phyloP scores from a whole-genome alignment of 2,329 filamentous ascomycete species.

The Verticillium tricorpus region DNA sequence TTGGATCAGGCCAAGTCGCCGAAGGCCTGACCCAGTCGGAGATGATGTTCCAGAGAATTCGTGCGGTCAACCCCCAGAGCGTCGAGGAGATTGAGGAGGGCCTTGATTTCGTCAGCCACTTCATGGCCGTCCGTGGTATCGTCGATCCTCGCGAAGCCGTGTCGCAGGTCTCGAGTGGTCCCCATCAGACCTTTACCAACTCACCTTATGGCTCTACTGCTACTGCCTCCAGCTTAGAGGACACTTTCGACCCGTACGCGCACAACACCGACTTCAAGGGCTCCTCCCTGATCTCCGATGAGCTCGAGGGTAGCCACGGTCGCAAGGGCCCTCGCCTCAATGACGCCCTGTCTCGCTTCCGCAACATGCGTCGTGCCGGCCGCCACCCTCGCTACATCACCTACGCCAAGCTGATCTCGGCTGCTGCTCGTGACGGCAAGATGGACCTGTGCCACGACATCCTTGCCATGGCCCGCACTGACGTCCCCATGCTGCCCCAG shows the following conservation, averaged over 20 bases:
- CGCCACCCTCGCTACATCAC: conserved; percentile 94
- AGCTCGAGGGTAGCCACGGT: conserved; percentile 76
- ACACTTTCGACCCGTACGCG: conserved; percentile 86
- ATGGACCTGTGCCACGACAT: conserved; percentile 81
- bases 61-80: conserved; percentile 54
- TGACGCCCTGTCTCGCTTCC: conserved; percentile 78
- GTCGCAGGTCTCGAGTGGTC: conserved; percentile 38
- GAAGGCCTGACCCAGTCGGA: conserved; percentile 77
- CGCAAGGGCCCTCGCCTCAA: conserved; percentile 69
- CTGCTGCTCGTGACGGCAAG: conserved; percentile 80
- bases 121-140: conserved; percentile 54
- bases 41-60: conserved; percentile 81
- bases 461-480: conserved; percentile 79
- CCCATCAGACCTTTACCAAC: conserved; percentile 42
- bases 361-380: conserved; percentile 88
- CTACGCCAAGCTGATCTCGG: conserved; percentile 90
- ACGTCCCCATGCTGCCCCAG: conserved; percentile 79
- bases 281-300: conserved; percentile 83
- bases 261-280: conserved; percentile 90
- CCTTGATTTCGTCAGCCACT: conserved; percentile 61
- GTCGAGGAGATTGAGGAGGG: conserved; percentile 84
- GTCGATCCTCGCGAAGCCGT: conserved; percentile 49
- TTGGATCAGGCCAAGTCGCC: conserved; percentile 79
- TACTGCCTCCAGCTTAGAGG: conserved; percentile 63
- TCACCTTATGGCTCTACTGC: conserved; percentile 51